A percentile compares a stretch with the other conserved stretches of the same genome.
Evolutionary conservation across 345 rosid species (phyloP).

Genomic region (Anastatica hierochuntica): DNA sequence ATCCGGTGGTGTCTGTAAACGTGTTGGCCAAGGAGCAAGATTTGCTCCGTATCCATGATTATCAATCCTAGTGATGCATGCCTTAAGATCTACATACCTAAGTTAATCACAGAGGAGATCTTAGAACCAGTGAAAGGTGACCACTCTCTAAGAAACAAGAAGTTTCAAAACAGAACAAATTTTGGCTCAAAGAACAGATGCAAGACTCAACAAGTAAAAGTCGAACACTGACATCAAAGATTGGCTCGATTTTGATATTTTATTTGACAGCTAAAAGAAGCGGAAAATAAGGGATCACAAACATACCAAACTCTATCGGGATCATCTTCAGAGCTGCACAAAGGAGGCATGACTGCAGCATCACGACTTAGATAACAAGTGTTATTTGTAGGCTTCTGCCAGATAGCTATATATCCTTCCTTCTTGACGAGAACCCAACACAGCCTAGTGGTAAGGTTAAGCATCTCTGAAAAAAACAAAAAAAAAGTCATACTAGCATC

Average conservation of each 20-base stretch:
- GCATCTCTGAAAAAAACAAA: conserved; percentile 63
- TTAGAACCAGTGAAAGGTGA: background rate
- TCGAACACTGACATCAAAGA: no score
- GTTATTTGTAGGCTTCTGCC: conserved; percentile 81
- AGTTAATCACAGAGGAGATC: conserved; percentile 4
- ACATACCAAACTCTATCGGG: conserved; percentile 85
- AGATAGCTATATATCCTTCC: conserved; percentile 91
- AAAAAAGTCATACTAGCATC: no score
- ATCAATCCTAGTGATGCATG: conserved; percentile 75
- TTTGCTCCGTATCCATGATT: conserved; percentile 81
- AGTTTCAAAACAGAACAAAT: background rate
- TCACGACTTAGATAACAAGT: conserved; percentile 75
- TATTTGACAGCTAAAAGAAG: background rate
- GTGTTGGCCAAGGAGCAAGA: conserved; percentile 70
- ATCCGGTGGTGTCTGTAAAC: conserved; percentile 73
- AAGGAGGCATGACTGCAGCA: conserved; percentile 50
- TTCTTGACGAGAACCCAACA: conserved; percentile 94
- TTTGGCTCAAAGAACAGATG: background rate
- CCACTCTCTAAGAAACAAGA: conserved; percentile 4
- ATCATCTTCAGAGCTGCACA: conserved; percentile 69
- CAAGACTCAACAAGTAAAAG: no score
- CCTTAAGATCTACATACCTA: conserved; percentile 80
- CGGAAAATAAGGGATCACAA: background rate
- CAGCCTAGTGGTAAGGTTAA: conserved; percentile 69
- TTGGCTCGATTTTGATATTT: background rate